Evolutionary conservation across 345 rosid genomes (phyloP), one percentile per base, ranked within the genome.

Genomic region (Crucihimalaya himalaica): DNA sequence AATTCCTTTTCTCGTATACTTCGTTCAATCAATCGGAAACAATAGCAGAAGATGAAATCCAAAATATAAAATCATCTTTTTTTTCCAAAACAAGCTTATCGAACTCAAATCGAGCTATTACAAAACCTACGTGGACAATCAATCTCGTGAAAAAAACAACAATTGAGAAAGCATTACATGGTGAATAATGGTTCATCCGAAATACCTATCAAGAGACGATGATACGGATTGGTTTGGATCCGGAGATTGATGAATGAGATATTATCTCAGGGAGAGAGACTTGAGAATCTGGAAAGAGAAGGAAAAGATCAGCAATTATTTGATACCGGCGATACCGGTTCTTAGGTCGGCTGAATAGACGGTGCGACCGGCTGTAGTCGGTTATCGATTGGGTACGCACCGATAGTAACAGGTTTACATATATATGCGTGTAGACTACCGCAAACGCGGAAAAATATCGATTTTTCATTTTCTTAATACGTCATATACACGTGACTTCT

Each of bases 311-410:
- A 40, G 65, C 62, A 29, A 68, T 59, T 55, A 68, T 37, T 68
- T 56, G 73, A 35, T 50, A 82, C 89, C 77, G 73, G 83, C 39
- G 39, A 65, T 20, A 63, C 81, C 86, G 76, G 87, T 77, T 46
- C 60, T 13, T 46, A 29, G 8, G 72, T 65, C 45, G 20, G 54
- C 14, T 78, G 15, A 45, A 53, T 25, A 15, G 12, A 63, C 67
- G 72, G 20, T 42, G 65, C 52, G 48, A 89, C 91, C 76, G 88
- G 86, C 56, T 77, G 57, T 65, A 27, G 50, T 12, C 66, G 86
- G 88, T 88, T 8, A 79, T 45, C 7, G 3, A 46, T 32, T 52
- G 45, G 21, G 55, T 34, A 56, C 46, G 58, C 23, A 60, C 59
- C 50, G 47, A 64, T 31, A 31, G 21, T 56, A 29, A 57, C 73